A percentile compares a stretch with the other conserved stretches of the same genome.
Evolutionary conservation across 164 flowering plant species (phyloP).

Genomic region (Vitis cinerea): DNA sequence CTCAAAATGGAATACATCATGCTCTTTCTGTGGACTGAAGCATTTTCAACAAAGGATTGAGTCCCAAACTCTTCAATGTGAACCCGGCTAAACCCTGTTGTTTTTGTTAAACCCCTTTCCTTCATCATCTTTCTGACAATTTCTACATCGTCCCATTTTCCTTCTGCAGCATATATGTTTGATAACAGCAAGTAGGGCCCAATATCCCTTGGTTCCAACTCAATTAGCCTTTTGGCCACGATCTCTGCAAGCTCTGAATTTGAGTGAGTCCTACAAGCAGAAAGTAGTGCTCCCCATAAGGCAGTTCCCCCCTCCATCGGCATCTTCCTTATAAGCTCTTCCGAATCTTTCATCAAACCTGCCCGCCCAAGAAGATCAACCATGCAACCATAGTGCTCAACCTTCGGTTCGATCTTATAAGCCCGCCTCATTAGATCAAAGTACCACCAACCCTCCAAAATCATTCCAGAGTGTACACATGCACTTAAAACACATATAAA

Average conservation of each 20-base stretch:
- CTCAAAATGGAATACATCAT: constrained; percentile 58
- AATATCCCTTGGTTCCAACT: constrained; percentile 41
- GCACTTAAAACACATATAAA: constrained; percentile 60
- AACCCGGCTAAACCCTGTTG: constrained; percentile 36
- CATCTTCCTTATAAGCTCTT: constrained; percentile 37
- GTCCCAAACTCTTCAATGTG: constrained; percentile 11
- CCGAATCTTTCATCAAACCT: constrained; percentile 48
- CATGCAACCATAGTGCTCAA: constrained; percentile 69
- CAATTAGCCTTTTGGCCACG: constrained; percentile 44
- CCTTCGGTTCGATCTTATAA: constrained; percentile 55
- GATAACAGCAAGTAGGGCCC: constrained; percentile 61
- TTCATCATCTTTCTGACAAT: constrained; percentile 49
- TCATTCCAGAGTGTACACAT: constrained; percentile 61
- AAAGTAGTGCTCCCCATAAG: constrained; percentile 52
- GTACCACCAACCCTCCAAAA: constrained; percentile 68
- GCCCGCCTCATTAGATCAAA: constrained; percentile 51
- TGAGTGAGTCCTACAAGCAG: constrained; percentile 47
- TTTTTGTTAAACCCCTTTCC: constrained; percentile 37
- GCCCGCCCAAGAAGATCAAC: constrained; percentile 63
- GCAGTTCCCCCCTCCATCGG: constrained; percentile 44
- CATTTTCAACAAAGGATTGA: constrained; percentile 14
- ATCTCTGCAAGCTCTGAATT: constrained; percentile 46
- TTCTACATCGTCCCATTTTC: constrained; percentile 64
- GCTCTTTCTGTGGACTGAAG: constrained; percentile 34
- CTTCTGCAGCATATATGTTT: constrained; percentile 60